These are phyloP conservation scores for Tagetes erecta DNA, from an alignment of 129 eudicot species.

Conservation along the genomic window DNA sequence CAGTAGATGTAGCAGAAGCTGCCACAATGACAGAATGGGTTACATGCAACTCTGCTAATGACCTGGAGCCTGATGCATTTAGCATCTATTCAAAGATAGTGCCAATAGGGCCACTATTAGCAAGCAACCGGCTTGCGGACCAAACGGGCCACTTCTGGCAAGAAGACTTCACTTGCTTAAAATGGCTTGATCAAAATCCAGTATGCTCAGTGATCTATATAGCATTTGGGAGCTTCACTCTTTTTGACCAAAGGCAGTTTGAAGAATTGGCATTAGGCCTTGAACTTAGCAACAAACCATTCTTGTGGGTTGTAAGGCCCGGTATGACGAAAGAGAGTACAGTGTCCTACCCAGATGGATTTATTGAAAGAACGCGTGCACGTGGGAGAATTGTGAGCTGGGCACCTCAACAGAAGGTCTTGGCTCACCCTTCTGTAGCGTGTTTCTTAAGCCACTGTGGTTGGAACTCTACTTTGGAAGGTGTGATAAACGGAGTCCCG, in stretches of 20 bases:
- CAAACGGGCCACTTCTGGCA: conserved; percentile 42
- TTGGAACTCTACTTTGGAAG: conserved; percentile 63
- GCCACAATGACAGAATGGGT: conserved; percentile 17
- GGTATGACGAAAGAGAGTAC: conserved; percentile 25
- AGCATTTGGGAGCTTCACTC: conserved; percentile 63
- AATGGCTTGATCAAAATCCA: conserved; percentile 53
- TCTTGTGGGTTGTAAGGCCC: conserved; percentile 57
- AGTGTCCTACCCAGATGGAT: conserved; percentile 32
- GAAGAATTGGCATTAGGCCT: conserved; percentile 57
- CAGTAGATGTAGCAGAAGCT: conserved; percentile 20
- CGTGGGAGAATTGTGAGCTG: conserved; percentile 54
- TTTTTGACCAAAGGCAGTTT: conserved; percentile 47
- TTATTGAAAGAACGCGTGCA: conserved; percentile 24
- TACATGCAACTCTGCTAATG: conserved; percentile 35
- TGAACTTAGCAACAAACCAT: conserved; percentile 44
- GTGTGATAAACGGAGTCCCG: conserved; percentile 55
- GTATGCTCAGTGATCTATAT: conserved; percentile 50
- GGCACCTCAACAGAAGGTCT: conserved; percentile 71
- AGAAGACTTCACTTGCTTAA: conserved; percentile 53
- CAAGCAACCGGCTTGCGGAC: conserved; percentile 27
- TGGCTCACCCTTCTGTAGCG: conserved; percentile 57
- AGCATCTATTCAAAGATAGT: conserved; percentile 28
- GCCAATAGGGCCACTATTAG: conserved; percentile 51
- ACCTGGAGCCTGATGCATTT: conserved; percentile 23
- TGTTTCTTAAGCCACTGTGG: conserved; percentile 73